Evolutionary conservation across 345 rosid genomes (phyloP), one percentile per base, ranked within the genome.

Genomic region (Aethionema arabicum): DNA sequence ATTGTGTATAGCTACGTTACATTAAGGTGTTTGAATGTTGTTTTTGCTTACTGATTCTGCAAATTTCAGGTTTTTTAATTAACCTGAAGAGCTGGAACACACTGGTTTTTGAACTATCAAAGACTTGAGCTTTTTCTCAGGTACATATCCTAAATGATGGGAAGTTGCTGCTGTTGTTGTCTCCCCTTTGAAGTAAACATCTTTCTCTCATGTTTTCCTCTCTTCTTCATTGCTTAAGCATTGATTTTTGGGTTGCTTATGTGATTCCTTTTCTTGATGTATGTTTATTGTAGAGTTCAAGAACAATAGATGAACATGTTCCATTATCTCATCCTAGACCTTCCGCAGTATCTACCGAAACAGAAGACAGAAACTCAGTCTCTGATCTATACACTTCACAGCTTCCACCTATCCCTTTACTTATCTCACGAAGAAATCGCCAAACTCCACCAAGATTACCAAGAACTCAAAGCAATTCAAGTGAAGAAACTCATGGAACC

Each of bases 81-180:
- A 52, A 32, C 42, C n/a, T 14, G 15, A 35, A 31, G 45, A 63
- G 51, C 59, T 44, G 30, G 6, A 0, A 37, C n/a, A 63, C 30
- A 32, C 42, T 53, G 63, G 39, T 69, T 56, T 45, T 14, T 0
- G 16, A 45, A n/a, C 14, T 35, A 3, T 51, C 55, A 0, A n/a
- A 52, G 21, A 10, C 49, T 12, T 45, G n/a, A 4, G 35, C 39
- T 15, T 8, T 11, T 51, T 43, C 29, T n/a, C n/a, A n/a, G n/a
- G n/a, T n/a, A n/a, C n/a, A n/a, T n/a, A n/a, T n/a, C n/a, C n/a
- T n/a, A 64, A 37, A 64, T 68, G 61, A 91, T 91, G 98, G 84
- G 81, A 72, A 91, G 95, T 53, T 91, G 98, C 77, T 83, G 92
- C 69, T 91, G 27, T 21, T 21, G 95, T 61, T 88, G 91, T 77